Conservation (phyloP, 352 stramenopile species). For the Pythium brassicae region DNA sequence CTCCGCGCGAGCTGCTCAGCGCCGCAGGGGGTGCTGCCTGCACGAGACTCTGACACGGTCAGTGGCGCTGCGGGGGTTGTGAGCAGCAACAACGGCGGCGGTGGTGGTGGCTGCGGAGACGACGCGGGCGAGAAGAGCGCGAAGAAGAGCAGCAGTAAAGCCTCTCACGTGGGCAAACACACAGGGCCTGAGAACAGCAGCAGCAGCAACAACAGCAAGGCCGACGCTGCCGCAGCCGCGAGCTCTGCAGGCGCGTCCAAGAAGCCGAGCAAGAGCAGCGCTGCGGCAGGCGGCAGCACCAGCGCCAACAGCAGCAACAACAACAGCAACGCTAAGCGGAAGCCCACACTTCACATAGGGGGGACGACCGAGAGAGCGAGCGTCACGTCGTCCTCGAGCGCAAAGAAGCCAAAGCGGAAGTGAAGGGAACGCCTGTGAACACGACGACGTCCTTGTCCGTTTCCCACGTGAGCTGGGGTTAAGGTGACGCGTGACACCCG, state of each 20-base stretch:
- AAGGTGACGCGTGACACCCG: too few species aligned
- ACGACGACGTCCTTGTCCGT: neutral
- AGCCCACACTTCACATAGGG: conserved; percentile 6
- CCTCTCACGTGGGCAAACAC: neutral
- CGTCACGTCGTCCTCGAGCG: conserved; percentile 1
- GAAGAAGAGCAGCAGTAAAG: conserved; percentile 15
- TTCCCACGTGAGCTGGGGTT: neutral
- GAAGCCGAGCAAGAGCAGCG: conserved; percentile 8
- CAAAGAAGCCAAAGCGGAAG: conserved; percentile 27
- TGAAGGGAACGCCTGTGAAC: neutral
- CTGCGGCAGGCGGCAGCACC: conserved; percentile 11
- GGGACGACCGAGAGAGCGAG: conserved; percentile 8
- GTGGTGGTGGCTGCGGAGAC: conserved; percentile 1
- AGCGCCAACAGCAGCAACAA: conserved; percentile 11
- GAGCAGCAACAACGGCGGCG: neutral
- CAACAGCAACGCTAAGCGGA: conserved; percentile 15
- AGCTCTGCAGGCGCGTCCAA: conserved; percentile 4
- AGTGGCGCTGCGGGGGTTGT: neutral
- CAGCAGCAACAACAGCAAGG: conserved; percentile 9
- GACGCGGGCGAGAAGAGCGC: conserved; percentile 2
- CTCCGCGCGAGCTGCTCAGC: conserved; percentile 75
- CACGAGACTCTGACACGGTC: conserved; percentile 13
- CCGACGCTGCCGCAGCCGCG: too few species aligned
- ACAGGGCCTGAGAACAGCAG: too few species aligned
- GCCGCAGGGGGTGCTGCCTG: conserved; percentile 36